Conservation (phyloP, 208 protist species). For the Acanthamoeba healyi region DNA sequence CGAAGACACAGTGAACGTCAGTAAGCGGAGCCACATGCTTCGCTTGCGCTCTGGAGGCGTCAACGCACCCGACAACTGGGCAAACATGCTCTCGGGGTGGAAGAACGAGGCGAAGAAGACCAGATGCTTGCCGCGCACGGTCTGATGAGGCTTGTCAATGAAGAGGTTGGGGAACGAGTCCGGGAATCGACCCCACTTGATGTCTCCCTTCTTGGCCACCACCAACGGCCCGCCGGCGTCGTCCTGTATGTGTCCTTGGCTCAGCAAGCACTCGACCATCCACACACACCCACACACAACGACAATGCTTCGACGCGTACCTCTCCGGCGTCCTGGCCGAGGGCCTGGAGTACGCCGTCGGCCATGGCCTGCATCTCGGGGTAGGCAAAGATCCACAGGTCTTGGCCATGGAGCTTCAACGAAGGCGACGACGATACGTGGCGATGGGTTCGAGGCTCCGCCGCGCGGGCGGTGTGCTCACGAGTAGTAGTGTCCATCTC, state of each 20-base stretch:
- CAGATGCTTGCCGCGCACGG: conserved; percentile 42
- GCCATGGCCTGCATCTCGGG: conserved; percentile 39
- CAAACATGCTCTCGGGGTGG: conserved; percentile 45
- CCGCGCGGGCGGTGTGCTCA: not conserved
- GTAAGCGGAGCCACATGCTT: not conserved
- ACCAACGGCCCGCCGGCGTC: not conserved
- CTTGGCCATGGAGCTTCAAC: not conserved
- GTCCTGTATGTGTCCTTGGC: not conserved
- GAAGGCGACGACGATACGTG: not conserved
- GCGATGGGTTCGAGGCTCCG: not conserved
- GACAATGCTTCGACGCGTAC: not conserved
- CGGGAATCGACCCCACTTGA: conserved; percentile 76
- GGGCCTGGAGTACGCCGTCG: not conserved
- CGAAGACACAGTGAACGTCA: not conserved
- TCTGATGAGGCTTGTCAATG: conserved; percentile 61
- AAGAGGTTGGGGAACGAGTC: conserved; percentile 81
- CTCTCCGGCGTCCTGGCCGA: not conserved
- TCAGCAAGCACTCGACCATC: no score
- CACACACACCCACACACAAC: not conserved
- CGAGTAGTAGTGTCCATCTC: not conserved
- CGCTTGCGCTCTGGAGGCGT: not conserved
- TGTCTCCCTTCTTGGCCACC: conserved; percentile 8
- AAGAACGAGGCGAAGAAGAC: conserved; percentile 76
- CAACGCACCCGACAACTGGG: not conserved
- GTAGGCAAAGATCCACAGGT: conserved; percentile 45